Evolutionary conservation across 768 basidiomycete species (phyloP), one percentile per base, ranked within the genome.

Genomic region (Floccularia luteovirens): DNA sequence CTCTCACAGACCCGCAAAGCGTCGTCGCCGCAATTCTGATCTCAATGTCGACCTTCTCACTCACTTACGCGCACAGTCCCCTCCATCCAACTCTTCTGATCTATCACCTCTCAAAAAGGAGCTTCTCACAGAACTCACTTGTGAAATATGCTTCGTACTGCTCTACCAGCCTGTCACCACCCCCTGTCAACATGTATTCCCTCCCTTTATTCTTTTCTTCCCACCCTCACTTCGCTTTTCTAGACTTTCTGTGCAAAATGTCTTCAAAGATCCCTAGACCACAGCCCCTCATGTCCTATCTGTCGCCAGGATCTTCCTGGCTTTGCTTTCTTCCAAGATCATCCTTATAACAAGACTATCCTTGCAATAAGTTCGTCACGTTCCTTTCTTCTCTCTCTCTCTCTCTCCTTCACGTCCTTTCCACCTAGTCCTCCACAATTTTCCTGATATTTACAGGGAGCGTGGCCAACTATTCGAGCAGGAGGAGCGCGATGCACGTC

Each of bases 241-340:
- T 21, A 93, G 89, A 91, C 92, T 0, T 98, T 92, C 62, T 98
- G 94, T 56, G 66, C 77, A 5, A 79, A 76, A 51, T 98, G 94
- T 61, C 74, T 98, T 21, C 84, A 90, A 43, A 81, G 94, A 25
- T 82, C 90, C 2, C 73, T 94, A 45, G 94, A 98, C 59, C 90
- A 97, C 60, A 81, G 73, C 45, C 55, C 65, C 28, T 59, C 74
- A 7, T 98, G 94, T 59, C 94, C 94, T 2, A 64, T 96, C 12
- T 98, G 94, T 61, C 77, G 94, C 36, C 69, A 82, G 44, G 67
- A 71, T 30, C 69, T 96, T 14, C 91, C 92, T 0, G 70, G 71
- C 4, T 82, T 79, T 51, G 62, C 77, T 7, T 89, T 82, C 52
- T 86, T 90, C 54, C 86, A 87, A 48, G 82, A 89, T 37, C 84